phyloP scores from a whole-genome alignment of 805 yeast species.

The Candida xiaguanensis region DNA sequence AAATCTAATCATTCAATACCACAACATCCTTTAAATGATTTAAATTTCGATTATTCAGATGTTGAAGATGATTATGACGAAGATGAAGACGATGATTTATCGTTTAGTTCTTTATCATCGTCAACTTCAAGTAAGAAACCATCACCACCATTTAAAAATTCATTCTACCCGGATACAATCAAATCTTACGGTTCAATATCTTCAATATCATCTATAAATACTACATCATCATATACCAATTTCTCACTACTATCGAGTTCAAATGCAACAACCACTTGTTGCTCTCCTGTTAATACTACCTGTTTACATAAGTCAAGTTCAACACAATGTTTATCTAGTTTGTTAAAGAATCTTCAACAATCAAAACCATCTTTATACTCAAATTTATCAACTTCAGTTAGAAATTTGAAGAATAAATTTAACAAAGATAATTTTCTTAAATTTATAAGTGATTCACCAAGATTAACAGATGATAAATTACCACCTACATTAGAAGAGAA shows the following conservation, averaged over 20 bases:
- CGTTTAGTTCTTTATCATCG: conserved; percentile 7
- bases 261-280: conserved; percentile 6
- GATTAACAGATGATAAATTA: conserved; percentile 15
- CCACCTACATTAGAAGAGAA: conserved; percentile 7
- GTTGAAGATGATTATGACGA: conserved; percentile 4
- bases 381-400: conserved; percentile 14
- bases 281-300: conserved; percentile 9
- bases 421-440: conserved; percentile 7
- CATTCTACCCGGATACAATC: conserved; percentile 3
- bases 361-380: conserved; percentile 9
- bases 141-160: not conserved
- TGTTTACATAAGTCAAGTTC: conserved; percentile 7
- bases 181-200: conserved; percentile 3
- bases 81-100: conserved; percentile 6
- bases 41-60: conserved; percentile 7
- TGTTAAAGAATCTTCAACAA: conserved; percentile 5
- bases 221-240: not conserved
- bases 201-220: not conserved
- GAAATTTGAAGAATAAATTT: conserved; percentile 8
- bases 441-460: conserved; percentile 11
- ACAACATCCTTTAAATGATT: conserved; percentile 5
- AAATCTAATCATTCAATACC: conserved; percentile 6
- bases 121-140: not conserved
- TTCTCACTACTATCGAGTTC: not conserved
- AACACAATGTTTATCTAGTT: conserved; percentile 8